Evolutionary conservation across 805 yeast species (phyloP).

Genomic region (Candida boleticola): DNA sequence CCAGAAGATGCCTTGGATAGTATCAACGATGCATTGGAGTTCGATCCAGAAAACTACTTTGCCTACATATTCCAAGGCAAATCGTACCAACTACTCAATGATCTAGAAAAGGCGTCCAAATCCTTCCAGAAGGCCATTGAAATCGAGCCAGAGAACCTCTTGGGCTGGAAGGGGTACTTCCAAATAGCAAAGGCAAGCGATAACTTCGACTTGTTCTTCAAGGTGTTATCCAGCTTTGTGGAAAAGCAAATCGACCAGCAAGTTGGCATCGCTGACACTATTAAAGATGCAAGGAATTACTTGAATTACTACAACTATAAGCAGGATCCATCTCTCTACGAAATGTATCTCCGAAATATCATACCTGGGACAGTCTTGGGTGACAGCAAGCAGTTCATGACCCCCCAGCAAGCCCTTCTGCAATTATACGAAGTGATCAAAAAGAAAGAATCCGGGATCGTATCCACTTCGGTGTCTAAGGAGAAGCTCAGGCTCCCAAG

Average conservation of each 20-base stretch:
- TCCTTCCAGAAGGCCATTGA: slow-evolving; percentile 50
- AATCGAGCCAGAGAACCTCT: slow-evolving; percentile 48
- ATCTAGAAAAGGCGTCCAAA: slow-evolving; percentile 36
- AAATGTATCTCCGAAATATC: slow-evolving; percentile 47
- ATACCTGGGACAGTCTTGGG: slow-evolving; percentile 59
- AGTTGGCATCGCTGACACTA: slow-evolving; percentile 47
- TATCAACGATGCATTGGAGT: slow-evolving; percentile 52
- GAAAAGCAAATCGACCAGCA: slow-evolving; percentile 38
- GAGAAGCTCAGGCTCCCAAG: slow-evolving; percentile 51
- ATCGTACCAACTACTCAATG: slow-evolving; percentile 48
- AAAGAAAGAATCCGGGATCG: slow-evolving; percentile 38
- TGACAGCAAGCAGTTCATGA: slow-evolving; percentile 45
- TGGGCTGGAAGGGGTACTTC: slow-evolving; percentile 83
- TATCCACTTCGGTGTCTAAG: slow-evolving; percentile 42
- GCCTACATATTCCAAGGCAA: slow-evolving; percentile 76
- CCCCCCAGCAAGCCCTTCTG: slow-evolving; percentile 45
- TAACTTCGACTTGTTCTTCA: slow-evolving; percentile 46
- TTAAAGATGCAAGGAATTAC: slow-evolving; percentile 47
- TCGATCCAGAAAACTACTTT: slow-evolving; percentile 57
- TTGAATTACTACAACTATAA: slow-evolving; percentile 34
- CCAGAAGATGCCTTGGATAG: slow-evolving; percentile 60
- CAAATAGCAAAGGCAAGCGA: slow-evolving; percentile 38
- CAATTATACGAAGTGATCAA: slow-evolving; percentile 42
- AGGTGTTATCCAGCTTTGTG: slow-evolving; percentile 44
- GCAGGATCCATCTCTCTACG: slow-evolving; percentile 32